Conservation (phyloP, 768 basidiomycete genomes). For the Termitomyces sp. region DNA sequence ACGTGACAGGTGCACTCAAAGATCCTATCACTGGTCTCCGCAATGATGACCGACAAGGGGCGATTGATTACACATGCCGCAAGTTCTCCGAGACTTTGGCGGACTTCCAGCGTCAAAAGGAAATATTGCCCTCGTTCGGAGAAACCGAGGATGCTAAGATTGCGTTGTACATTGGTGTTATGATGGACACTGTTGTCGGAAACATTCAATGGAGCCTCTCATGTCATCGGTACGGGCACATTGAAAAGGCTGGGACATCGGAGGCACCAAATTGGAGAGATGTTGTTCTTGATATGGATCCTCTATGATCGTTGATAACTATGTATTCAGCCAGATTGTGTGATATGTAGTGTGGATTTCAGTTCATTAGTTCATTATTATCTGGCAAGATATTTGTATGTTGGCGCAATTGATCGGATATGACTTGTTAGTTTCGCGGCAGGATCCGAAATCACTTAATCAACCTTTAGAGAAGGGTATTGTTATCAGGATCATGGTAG, state of each 20-base stretch:
- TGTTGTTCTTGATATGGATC: constrained; percentile 4
- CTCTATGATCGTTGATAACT: not conserved
- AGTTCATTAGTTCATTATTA: too few relatives aligned
- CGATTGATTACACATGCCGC: constrained; percentile 2
- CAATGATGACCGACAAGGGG: constrained; percentile 1
- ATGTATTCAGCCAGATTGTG: too few relatives aligned
- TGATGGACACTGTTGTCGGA: constrained; percentile 5
- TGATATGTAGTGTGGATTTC: too few relatives aligned
- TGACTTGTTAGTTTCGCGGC: too few relatives aligned
- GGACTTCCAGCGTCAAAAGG: not conserved
- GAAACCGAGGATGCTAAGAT: not conserved
- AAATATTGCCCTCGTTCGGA: not conserved
- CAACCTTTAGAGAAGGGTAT: too few relatives aligned
- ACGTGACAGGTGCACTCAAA: not conserved
- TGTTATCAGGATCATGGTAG: too few relatives aligned
- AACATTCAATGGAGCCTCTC: constrained; percentile 7
- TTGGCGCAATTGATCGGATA: too few relatives aligned
- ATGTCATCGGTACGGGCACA: constrained; percentile 1
- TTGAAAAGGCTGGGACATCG: not conserved
- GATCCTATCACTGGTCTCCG: not conserved
- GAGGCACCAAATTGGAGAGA: not conserved
- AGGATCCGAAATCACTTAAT: too few relatives aligned
- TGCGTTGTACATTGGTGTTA: not conserved
- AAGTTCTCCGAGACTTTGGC: not conserved
- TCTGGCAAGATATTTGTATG: too few relatives aligned